A percentile compares a stretch with the other conserved stretches of the same genome.
Evolutionary conservation across 148 eudicot genomes (phyloP).

Genomic region (Cornus kousa): DNA sequence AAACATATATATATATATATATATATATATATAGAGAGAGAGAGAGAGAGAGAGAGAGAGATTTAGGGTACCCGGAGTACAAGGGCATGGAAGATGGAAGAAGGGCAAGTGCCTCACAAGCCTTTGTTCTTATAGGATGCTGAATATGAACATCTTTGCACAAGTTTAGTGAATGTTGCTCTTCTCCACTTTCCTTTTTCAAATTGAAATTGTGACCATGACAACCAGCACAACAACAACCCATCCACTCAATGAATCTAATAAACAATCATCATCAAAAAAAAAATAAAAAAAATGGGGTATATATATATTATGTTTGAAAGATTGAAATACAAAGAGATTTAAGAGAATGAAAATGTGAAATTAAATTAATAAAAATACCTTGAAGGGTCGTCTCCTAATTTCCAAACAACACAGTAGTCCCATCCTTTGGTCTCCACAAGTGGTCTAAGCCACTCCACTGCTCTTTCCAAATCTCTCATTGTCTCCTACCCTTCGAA

Average conservation of each 20-base stretch:
- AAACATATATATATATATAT: too few species aligned
- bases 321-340: too few species aligned
- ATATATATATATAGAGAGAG: too few species aligned
- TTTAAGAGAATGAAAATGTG: neutral
- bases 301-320: too few species aligned
- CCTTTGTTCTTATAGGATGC: slow-evolving; percentile 46
- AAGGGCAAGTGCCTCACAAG: slow-evolving; percentile 58
- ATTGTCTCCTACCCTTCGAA: slow-evolving; percentile 22
- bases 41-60: too few species aligned
- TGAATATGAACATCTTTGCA: slow-evolving; percentile 54
- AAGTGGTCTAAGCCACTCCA: slow-evolving; percentile 53
- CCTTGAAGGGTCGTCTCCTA: slow-evolving; percentile 85
- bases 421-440: slow-evolving; percentile 62
- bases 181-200: slow-evolving; percentile 21
- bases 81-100: slow-evolving; percentile 57
- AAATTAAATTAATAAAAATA: slow-evolving; percentile 2
- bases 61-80: slow-evolving; percentile 58
- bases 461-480: slow-evolving; percentile 49
- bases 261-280: slow-evolving; percentile 17
- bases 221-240: slow-evolving; percentile 74
- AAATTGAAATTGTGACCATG: slow-evolving; percentile 13
- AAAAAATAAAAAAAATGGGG: neutral
- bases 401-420: slow-evolving; percentile 74
- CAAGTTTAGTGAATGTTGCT: slow-evolving; percentile 12
- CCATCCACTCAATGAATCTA: slow-evolving; percentile 72